phyloP scores from a whole-genome alignment of 2,329 filamentous ascomycete species.

The Aureobasidium sp. region DNA sequence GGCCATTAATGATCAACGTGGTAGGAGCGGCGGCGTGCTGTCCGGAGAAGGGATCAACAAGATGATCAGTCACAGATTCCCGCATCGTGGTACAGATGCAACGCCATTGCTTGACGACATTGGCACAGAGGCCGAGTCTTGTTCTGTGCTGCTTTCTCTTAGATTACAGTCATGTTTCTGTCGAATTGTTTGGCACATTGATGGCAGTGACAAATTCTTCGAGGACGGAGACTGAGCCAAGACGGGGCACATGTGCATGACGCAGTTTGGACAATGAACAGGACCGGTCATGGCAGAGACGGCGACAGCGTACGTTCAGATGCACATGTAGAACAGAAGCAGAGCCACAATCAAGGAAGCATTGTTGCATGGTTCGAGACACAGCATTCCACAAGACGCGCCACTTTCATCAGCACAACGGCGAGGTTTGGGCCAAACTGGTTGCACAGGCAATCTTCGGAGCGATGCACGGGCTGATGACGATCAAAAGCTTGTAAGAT shows the following conservation, averaged over 20 bases:
- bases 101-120: background rate
- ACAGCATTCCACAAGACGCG: slow-evolving; percentile 2
- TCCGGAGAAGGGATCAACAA: slow-evolving; percentile 6
- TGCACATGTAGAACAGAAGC: no score
- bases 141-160: no score
- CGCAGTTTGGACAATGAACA: no score
- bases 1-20: background rate
- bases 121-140: no score
- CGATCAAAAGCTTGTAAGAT: slow-evolving; percentile 12
- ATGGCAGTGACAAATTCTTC: no score
- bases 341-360: background rate
- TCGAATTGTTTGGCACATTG: no score
- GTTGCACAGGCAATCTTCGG: background rate
- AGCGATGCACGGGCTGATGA: background rate
- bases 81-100: background rate
- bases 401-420: background rate
- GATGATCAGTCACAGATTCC: background rate
- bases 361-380: no score
- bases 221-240: no score
- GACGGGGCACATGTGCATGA: no score
- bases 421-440: background rate
- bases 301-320: no score
- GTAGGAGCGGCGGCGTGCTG: slow-evolving; percentile 7
- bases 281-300: no score
- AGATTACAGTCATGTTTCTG: no score